Conservation (phyloP, 768 basidiomycete species). For the Ramaria sp. region DNA sequence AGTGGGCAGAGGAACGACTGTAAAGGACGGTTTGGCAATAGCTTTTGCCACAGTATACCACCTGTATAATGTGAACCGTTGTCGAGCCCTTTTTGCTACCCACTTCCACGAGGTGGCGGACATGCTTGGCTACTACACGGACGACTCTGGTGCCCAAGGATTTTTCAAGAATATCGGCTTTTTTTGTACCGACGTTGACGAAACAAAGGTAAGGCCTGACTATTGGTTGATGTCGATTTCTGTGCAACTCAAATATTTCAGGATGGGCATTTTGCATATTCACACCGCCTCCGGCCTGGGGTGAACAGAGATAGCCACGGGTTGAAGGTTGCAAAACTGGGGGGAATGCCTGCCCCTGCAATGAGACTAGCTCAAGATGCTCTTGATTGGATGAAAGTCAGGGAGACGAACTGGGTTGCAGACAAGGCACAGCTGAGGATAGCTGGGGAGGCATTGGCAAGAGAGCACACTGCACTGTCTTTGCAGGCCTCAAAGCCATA, state of each 20-base stretch:
- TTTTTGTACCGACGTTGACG: conserved; percentile 83
- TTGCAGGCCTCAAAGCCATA: too few species aligned
- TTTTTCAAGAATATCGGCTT: conserved; percentile 60
- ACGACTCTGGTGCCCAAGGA: conserved; percentile 31
- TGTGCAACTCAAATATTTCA: conserved; percentile 18
- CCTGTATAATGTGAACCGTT: conserved; percentile 56
- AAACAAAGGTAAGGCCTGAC: conserved; percentile 47
- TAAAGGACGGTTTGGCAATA: conserved; percentile 85
- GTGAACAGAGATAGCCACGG: conserved; percentile 89
- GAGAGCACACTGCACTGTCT: not conserved
- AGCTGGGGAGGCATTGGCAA: not conserved
- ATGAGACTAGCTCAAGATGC: conserved; percentile 51
- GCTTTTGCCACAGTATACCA: conserved; percentile 88
- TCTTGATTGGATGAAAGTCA: conserved; percentile 28
- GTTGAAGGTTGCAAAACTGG: conserved; percentile 78
- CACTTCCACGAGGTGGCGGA: conserved; percentile 93
- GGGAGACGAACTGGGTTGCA: conserved; percentile 9
- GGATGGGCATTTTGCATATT: conserved; percentile 76
- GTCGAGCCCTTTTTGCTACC: conserved; percentile 92
- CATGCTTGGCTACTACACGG: conserved; percentile 60
- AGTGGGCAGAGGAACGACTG: conserved; percentile 93
- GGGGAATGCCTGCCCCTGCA: conserved; percentile 64
- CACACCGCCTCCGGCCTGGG: conserved; percentile 69
- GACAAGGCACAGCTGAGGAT: conserved; percentile 7
- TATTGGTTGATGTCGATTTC: not conserved